These are phyloP conservation scores for Pythium dissotocum DNA, from an alignment of 352 stramenopile species.

Conservation along the genomic window DNA sequence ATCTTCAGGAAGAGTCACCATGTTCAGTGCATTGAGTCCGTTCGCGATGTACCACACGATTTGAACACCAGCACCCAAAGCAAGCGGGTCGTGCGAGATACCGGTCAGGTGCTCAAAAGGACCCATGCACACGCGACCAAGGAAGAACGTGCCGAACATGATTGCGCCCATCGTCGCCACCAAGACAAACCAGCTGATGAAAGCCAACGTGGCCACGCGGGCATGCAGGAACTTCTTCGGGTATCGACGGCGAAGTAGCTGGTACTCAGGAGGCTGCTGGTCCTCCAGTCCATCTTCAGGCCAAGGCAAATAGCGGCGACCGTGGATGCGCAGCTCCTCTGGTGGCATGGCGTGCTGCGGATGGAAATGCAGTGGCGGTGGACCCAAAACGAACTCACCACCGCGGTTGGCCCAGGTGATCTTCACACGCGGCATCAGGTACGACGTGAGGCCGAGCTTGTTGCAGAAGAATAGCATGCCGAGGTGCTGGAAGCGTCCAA, in stretches of 20 bases:
- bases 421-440: constrained; percentile 60
- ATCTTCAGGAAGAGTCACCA: constrained; percentile 60
- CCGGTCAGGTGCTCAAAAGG: constrained; percentile 71
- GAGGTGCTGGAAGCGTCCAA: constrained; percentile 73
- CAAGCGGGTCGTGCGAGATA: constrained; percentile 75
- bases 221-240: constrained; percentile 50
- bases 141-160: constrained; percentile 69
- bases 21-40: constrained; percentile 53
- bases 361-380: constrained; percentile 82
- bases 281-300: constrained; percentile 82
- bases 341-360: constrained; percentile 65
- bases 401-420: constrained; percentile 26
- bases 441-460: constrained; percentile 67
- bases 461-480: constrained; percentile 60
- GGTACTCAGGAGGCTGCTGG: constrained; percentile 64
- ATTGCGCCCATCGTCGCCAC: constrained; percentile 59
- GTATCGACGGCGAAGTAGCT: constrained; percentile 52
- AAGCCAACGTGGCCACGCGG: constrained; percentile 50
- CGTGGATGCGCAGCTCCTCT: constrained; percentile 69
- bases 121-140: constrained; percentile 64
- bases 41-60: constrained; percentile 79
- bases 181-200: constrained; percentile 64
- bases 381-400: constrained; percentile 46
- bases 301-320: constrained; percentile 80
- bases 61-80: constrained; percentile 70